Evolutionary conservation across 805 yeast species (phyloP), one percentile per base, ranked within the genome.

Genomic region (Lachancea lanzarotensis): DNA sequence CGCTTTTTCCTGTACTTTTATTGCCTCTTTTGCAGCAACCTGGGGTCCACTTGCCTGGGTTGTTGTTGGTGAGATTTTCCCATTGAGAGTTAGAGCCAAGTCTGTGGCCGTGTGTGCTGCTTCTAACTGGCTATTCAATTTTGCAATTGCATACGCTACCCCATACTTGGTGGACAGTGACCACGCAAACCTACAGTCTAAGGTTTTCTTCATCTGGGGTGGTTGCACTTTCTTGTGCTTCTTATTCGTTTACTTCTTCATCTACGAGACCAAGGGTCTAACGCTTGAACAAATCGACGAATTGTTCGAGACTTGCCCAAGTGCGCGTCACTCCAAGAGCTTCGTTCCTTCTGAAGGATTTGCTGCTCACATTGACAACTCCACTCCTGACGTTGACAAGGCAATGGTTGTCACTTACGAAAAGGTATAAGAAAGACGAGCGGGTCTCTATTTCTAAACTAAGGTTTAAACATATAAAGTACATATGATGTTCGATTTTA

Each of bases 281-380:
- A 74, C 85, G 37, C 75, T 87, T 61, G 95, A 86, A 68, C 88
- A 85, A 66, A 85, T 85, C 51, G 89, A 85, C 62, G 80, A 75
- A 36, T 27, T 44, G 20, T 44, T 44, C 32, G 47, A 44, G 16
- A 44, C 40, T 25, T 48, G 48, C 17, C 44, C 45, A 20, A 49
- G 47, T 26, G 53, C 53, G 5, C 49, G 53, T 19, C 34, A 44
- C 17, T 50, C 53, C 20, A 50, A 46, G 42, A 40, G 43, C 15
- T 50, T 50, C 16, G 48, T 50, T 26, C 53, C 53, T 32, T 35
- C 52, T 8, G 47, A 36, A 30, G 40, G 45, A 27, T 38, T 39
- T 15, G 37, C 42, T 33, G 35, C 35, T 19, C 34, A 40, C 30
- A 26, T 22, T 22, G 25, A 31, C 15, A 13, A 10, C 15, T 16